These are phyloP conservation scores for Apiospora koreana DNA, from an alignment of 2,329 filamentous ascomycete species.

Conservation along the genomic window DNA sequence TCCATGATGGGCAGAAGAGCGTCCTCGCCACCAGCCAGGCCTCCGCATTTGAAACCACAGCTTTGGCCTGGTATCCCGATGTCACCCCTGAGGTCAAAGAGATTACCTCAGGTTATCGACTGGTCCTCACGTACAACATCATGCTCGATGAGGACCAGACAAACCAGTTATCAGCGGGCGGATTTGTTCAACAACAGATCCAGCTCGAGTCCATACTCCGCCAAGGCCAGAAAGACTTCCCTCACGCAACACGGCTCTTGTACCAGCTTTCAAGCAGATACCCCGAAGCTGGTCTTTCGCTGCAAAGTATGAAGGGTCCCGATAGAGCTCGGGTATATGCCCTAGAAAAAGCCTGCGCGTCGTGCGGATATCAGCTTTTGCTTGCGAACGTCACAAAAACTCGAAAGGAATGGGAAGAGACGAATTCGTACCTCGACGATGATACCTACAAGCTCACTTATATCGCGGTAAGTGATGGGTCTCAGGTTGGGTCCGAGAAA, in stretches of 20 bases:
- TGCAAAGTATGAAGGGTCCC: slow-evolving; percentile 25
- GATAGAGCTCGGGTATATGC: slow-evolving; percentile 21
- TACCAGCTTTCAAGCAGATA: slow-evolving; percentile 28
- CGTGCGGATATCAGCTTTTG: slow-evolving; percentile 19
- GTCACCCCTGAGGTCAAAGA: slow-evolving; percentile 47
- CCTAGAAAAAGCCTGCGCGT: slow-evolving; percentile 18
- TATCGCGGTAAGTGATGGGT: slow-evolving; percentile 15
- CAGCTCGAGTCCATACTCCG: slow-evolving; percentile 13
- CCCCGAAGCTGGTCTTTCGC: slow-evolving; percentile 21
- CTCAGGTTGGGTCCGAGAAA: not conserved
- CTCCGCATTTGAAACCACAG: slow-evolving; percentile 33
- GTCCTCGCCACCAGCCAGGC: slow-evolving; percentile 31
- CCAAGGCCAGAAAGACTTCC: slow-evolving; percentile 12
- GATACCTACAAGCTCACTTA: slow-evolving; percentile 10
- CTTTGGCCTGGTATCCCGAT: slow-evolving; percentile 47
- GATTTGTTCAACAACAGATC: not conserved
- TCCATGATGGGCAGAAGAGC: slow-evolving; percentile 32
- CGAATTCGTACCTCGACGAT: slow-evolving; percentile 2
- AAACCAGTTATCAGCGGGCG: not conserved
- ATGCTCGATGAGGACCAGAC: slow-evolving; percentile 30
- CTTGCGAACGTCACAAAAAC: slow-evolving; percentile 23
- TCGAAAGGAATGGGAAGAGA: not conserved
- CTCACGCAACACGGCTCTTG: slow-evolving; percentile 10
- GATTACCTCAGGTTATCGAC: slow-evolving; percentile 43
- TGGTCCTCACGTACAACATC: slow-evolving; percentile 52